These are phyloP conservation scores for Alternaria solani DNA, from an alignment of 2,329 filamentous ascomycete genomes.

Conservation along the genomic window DNA sequence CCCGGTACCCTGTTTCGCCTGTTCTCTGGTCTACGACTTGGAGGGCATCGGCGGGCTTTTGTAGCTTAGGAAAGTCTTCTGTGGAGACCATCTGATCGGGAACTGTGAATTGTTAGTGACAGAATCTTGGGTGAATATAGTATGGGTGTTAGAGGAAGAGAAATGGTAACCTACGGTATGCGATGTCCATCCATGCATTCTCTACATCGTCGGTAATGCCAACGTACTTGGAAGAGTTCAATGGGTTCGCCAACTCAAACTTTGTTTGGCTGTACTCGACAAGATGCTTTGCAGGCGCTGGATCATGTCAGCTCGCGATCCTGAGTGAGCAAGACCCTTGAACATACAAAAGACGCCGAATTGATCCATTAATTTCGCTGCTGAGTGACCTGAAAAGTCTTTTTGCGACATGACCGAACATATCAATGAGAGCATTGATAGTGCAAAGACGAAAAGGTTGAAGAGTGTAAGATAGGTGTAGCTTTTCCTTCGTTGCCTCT, in stretches of 20 bases:
- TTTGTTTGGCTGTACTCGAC: constrained; percentile 38
- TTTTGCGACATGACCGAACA: constrained; percentile 45
- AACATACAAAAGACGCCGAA: constrained; percentile 41
- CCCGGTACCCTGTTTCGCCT: constrained; percentile 66
- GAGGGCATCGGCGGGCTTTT: constrained; percentile 62
- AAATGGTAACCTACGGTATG: constrained; percentile 49
- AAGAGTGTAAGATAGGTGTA: constrained; percentile 42
- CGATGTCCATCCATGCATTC: constrained; percentile 64
- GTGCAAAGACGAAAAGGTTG: constrained; percentile 46
- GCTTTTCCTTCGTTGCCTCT: constrained; percentile 27
- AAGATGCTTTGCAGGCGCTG: constrained; percentile 42
- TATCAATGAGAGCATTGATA: constrained; percentile 41
- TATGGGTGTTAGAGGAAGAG: neutral
- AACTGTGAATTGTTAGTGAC: constrained; percentile 50
- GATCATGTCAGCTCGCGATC: constrained; percentile 1
- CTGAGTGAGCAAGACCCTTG: rapidly evolving
- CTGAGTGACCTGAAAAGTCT: constrained; percentile 30
- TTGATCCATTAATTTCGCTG: constrained; percentile 44
- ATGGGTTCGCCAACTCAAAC: constrained; percentile 39
- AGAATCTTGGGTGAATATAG: neutral
- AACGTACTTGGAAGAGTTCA: constrained; percentile 56
- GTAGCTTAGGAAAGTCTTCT: constrained; percentile 62
- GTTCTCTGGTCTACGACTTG: constrained; percentile 64
- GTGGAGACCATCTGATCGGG: constrained; percentile 68
- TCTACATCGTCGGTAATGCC: constrained; percentile 66